Evolutionary conservation across 768 basidiomycete species (phyloP), one percentile per base, ranked within the genome.

Genomic region (Vararia minispora): DNA sequence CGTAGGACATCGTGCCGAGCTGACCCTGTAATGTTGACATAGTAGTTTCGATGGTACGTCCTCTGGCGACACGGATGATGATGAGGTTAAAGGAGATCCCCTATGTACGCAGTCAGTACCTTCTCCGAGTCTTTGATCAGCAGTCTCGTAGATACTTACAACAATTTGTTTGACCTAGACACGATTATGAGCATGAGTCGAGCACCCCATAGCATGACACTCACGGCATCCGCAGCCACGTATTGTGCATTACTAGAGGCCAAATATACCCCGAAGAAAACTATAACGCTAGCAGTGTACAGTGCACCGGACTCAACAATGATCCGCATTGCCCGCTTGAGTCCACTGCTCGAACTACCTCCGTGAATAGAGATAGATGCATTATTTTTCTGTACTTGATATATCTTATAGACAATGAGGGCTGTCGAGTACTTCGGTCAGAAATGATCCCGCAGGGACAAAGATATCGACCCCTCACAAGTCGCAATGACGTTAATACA

Each of bases 231-330:
- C 8, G 47, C 46, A 18, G 48, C 46, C 12, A 43, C 42, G 33
- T 55, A 57, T 13, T 49, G 36, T 9, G 47, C 52, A 37, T 52
- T 53, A 38, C 48, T 56, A 10, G 45, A 36, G 3, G 45, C 42
- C 14, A 52, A 37, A 22, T 48, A 41, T 12, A 47, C 40, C 9
- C 49, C 33, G 41, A 55, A 52, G 7, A 49, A 45, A 7, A 50
- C 37, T 28, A 56, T 28, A 3, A 43, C 42, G 13, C 41, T 41
- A 4, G 43, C 33, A 4, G 51, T 55, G 42, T 57, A 57, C 21
- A 59, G 37, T 13, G 54, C 27, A 6, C 53, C 58, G 2, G 56
- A 58, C 41, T 59, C 58, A 28, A 59, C 41, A 39, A 59, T 49
- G 37, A 51, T 54, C 11, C 48, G 49, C 37, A 57, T 57, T 26